Conservation (phyloP, 345 rosid genomes). For the Hypericum perforatum region DNA sequence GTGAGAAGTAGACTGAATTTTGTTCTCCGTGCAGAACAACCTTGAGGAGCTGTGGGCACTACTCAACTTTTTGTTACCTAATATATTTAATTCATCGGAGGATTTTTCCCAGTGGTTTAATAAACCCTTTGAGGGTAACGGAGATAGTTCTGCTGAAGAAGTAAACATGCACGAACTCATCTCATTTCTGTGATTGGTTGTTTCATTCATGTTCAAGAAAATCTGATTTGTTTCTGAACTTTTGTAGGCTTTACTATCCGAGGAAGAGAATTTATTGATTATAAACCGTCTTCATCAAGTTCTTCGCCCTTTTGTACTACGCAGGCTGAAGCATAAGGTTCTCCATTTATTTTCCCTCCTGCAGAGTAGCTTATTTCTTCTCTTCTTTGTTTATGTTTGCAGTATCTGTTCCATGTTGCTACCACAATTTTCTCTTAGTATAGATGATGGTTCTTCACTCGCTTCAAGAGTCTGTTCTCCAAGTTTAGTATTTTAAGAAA, state of each 20-base stretch:
- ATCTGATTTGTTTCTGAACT: constrained; percentile 8
- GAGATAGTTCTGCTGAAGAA: constrained; percentile 78
- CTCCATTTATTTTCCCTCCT: constrained; percentile 2
- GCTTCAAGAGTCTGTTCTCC: too few species aligned
- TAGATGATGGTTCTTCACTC: too few species aligned
- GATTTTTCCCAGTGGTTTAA: constrained; percentile 98
- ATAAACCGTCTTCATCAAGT: constrained; percentile 95
- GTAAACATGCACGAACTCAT: constrained; percentile 31
- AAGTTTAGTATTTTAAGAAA: too few species aligned
- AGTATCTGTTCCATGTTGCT: too few species aligned
- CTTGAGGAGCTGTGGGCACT: constrained; percentile 95
- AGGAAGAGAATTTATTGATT: constrained; percentile 85
- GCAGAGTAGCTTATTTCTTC: background rate
- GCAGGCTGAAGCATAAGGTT: constrained; percentile 94
- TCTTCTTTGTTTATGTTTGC: background rate
- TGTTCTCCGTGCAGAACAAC: constrained; percentile 52
- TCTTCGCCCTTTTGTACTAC: constrained; percentile 87
- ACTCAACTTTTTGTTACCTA: constrained; percentile 83
- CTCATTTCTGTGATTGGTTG: background rate
- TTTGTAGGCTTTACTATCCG: constrained; percentile 67
- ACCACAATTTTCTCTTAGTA: too few species aligned
- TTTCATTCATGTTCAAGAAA: background rate
- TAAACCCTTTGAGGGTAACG: constrained; percentile 84
- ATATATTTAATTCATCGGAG: constrained; percentile 86
- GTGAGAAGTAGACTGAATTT: constrained; percentile 8